phyloP scores from a whole-genome alignment of 2,329 filamentous ascomycete genomes.

The Cladorrhinum sp. region DNA sequence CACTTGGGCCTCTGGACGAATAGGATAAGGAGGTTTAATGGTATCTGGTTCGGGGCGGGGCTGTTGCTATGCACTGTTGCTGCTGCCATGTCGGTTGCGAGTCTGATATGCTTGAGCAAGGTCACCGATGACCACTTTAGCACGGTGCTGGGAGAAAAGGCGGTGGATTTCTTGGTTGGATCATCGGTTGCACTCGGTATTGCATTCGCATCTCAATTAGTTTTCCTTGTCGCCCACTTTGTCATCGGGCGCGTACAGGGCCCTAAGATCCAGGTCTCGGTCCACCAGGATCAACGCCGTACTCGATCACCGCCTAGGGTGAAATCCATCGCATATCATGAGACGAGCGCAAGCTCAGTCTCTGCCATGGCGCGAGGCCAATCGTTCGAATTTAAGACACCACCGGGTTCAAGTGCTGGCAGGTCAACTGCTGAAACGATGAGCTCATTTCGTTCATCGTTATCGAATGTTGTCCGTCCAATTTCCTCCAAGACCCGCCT shows the following conservation, averaged over 20 bases:
- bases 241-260: slow-evolving; percentile 36
- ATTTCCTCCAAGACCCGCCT: slow-evolving; percentile 56
- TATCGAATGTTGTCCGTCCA: slow-evolving; percentile 50
- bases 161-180: slow-evolving; percentile 41
- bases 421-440: slow-evolving; percentile 45
- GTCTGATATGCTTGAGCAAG: slow-evolving; percentile 41
- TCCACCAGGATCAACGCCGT: slow-evolving; percentile 34
- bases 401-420: slow-evolving; percentile 45
- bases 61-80: slow-evolving; percentile 44
- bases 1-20: slow-evolving; percentile 29
- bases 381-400: slow-evolving; percentile 39
- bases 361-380: slow-evolving; percentile 33
- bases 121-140: slow-evolving; percentile 30
- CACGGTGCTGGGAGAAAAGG: slow-evolving; percentile 34
- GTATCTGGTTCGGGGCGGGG: slow-evolving; percentile 37
- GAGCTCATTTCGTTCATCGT: slow-evolving; percentile 47
- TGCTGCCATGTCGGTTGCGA: slow-evolving; percentile 43
- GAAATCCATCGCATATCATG: slow-evolving; percentile 53
- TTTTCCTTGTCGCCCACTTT: slow-evolving; percentile 47
- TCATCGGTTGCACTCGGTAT: slow-evolving; percentile 44
- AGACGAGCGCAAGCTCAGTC: slow-evolving; percentile 38
- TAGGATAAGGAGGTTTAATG: slow-evolving; percentile 28
- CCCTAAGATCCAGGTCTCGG: slow-evolving; percentile 27
- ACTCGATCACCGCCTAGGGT: slow-evolving; percentile 36
- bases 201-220: slow-evolving; percentile 46